phyloP scores from a whole-genome alignment of 208 protist species.

The Herpetomonas tarakana region DNA sequence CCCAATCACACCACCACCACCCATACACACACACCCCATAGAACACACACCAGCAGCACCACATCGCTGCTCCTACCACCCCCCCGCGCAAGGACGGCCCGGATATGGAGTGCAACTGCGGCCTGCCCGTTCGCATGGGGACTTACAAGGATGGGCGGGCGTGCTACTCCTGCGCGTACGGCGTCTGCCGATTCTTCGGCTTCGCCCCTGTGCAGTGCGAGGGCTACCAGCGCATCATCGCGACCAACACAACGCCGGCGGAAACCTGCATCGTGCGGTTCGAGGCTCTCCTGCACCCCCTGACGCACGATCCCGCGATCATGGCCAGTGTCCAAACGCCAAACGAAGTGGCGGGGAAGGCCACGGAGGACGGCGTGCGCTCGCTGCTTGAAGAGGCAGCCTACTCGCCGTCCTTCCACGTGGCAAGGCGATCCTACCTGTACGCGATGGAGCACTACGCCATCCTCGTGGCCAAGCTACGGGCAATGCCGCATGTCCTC shows the following conservation, averaged over 20 bases:
- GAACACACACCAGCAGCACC: not conserved
- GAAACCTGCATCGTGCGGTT: conserved; percentile 58
- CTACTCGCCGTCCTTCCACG: conserved; percentile 57
- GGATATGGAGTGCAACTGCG: conserved; percentile 88
- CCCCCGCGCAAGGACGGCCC: too few species aligned
- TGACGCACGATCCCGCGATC: conserved; percentile 18
- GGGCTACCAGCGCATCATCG: conserved; percentile 58
- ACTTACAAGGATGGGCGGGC: conserved; percentile 48
- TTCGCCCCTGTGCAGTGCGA: conserved; percentile 47
- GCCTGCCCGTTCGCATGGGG: conserved; percentile 30
- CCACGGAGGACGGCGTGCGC: conserved; percentile 15
- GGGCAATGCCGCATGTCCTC: conserved; percentile 19
- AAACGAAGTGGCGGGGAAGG: conserved; percentile 19
- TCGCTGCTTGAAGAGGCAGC: conserved; percentile 38
- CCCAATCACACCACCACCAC: too few species aligned
- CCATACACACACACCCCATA: not conserved
- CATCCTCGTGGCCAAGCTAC: conserved; percentile 36
- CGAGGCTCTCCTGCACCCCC: conserved; percentile 66
- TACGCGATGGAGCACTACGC: conserved; percentile 64
- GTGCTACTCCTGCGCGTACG: conserved; percentile 48
- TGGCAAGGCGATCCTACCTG: conserved; percentile 45
- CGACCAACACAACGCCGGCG: conserved; percentile 16
- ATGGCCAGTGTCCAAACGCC: conserved; percentile 26
- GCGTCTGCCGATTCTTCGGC: conserved; percentile 65
- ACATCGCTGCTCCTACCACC: not conserved